Evolutionary conservation across 805 yeast genomes (phyloP), one percentile per base, ranked within the genome.

Genomic region (Suhomyces vadensis): DNA sequence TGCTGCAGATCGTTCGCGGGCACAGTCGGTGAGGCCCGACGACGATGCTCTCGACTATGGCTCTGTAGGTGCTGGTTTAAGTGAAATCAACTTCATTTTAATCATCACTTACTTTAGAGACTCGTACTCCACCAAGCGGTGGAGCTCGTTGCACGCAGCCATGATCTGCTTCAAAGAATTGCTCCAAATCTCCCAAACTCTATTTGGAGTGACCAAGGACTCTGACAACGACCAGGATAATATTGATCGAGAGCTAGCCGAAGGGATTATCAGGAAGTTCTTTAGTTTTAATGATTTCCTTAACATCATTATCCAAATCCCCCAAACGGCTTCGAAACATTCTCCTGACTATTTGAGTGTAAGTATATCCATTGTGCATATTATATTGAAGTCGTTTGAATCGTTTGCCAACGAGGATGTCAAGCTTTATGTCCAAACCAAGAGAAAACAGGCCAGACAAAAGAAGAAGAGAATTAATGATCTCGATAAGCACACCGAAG

Each of bases 141-240:
- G 81, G 73, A 78, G 79, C 41, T 71, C 87, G 2, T 75, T 83
- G 3, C 89, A 85, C 50, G 87, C 90, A 1, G 77, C 83, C 2
- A 77, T 87, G 77, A 70, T 79, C 31, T 77, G 87, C 43, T 80
- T 87, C 58, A 75, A 76, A 20, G 87, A 86, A 49, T 61, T 90
- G 26, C 63, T 92, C 4, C 55, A 74, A 16, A 69, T 76, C 8
- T 65, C 75, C 6, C 61, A 74, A 53, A 52, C 75, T 33, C 72
- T 82, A 62, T 69, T 74, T 11, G 53, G 58, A 5, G 62, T 56
- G 24, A 51, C 55, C 14, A 41, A 41, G 42, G 19, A 51, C 47
- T 72, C 3, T 5, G 48, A 63, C 1, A 60, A 61, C 1, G 76
- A 68, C 2, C 61, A 56, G 20, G 71, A 35, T 48, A 67, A 44